phyloP scores from a whole-genome alignment of 2,329 filamentous ascomycete species.

The Pseudogymnoascus sp. region DNA sequence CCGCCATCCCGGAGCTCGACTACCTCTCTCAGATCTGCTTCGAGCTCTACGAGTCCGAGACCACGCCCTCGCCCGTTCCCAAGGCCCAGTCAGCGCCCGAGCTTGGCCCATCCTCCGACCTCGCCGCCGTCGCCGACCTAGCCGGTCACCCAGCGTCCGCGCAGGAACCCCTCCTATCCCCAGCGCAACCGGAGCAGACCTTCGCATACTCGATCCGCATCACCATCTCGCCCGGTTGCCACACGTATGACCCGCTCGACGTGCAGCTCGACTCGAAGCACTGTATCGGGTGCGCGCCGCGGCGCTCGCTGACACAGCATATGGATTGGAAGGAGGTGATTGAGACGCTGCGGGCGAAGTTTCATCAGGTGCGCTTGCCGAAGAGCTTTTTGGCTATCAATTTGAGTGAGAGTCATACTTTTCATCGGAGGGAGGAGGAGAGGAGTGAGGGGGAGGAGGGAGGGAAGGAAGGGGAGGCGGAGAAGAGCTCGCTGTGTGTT shows the following conservation, averaged over 20 bases:
- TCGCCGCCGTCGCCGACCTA: conserved; percentile 17
- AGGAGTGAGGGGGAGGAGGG: conserved; percentile 6
- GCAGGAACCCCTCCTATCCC: conserved; percentile 31
- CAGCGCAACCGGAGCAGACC: conserved; percentile 47
- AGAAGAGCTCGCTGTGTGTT: not conserved
- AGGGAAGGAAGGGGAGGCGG: not conserved
- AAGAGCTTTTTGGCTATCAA: conserved; percentile 30
- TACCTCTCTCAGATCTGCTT: conserved; percentile 98
- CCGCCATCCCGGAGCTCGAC: conserved; percentile 91
- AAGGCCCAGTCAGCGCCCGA: conserved; percentile 12
- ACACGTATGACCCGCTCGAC: conserved; percentile 92
- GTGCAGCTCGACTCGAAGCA: conserved; percentile 95
- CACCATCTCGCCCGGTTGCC: conserved; percentile 88
- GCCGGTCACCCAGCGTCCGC: conserved; percentile 12
- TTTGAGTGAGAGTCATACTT: conserved; percentile 27
- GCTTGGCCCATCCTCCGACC: conserved; percentile 20
- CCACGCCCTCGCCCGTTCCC: conserved; percentile 35
- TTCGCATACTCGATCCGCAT: conserved; percentile 96
- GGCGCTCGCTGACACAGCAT: conserved; percentile 81
- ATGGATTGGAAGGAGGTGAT: conserved; percentile 96
- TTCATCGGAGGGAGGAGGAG: conserved; percentile 25
- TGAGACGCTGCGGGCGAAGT: conserved; percentile 87
- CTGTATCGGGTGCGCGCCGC: conserved; percentile 88
- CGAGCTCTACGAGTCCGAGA: conserved; percentile 92
- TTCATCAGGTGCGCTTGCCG: conserved; percentile 58